A percentile compares a stretch with the other conserved stretches of the same genome.
Conservation (phyloP, 2,329 filamentous ascomycete genomes). For the Clathrospora elynae region DNA sequence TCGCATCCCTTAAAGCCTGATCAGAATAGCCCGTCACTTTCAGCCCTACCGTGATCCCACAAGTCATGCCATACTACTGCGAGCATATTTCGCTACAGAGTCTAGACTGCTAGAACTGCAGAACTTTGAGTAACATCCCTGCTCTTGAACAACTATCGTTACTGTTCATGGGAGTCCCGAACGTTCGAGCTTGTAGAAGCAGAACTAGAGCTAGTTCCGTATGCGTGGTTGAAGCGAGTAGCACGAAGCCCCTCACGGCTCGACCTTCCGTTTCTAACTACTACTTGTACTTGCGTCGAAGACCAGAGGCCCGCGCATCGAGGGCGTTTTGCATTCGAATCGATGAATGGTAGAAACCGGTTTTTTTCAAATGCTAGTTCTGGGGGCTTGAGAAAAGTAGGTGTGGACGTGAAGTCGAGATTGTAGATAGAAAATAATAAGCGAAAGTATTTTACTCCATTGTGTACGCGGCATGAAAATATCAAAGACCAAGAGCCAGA, state of each 20-base stretch:
- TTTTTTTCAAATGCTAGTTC: no score
- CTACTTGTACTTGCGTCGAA: background rate
- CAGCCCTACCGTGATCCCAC: no score
- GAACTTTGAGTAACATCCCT: slow-evolving; percentile 10
- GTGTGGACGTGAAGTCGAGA: no score
- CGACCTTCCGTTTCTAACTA: background rate
- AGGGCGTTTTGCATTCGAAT: background rate
- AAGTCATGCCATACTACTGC: no score
- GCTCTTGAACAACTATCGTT: slow-evolving; percentile 4
- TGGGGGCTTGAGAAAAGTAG: no score
- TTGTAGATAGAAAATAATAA: no score
- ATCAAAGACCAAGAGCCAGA: no score
- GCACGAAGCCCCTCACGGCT: slow-evolving; percentile 8
- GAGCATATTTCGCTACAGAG: background rate
- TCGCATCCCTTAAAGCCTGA: no score
- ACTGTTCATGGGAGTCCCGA: slow-evolving; percentile 8
- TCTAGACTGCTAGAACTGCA: background rate
- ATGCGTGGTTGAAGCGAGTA: slow-evolving; percentile 2
- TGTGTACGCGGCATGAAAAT: no score
- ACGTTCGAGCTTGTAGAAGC: slow-evolving; percentile 2
- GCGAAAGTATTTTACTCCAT: no score
- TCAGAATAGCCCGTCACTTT: no score
- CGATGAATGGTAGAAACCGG: no score
- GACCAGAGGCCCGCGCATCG: background rate
- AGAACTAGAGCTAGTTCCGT: slow-evolving; percentile 1